These are phyloP conservation scores for Trametes sp. DNA, from an alignment of 1,284 basidiomycete species.

Conservation along the genomic window DNA sequence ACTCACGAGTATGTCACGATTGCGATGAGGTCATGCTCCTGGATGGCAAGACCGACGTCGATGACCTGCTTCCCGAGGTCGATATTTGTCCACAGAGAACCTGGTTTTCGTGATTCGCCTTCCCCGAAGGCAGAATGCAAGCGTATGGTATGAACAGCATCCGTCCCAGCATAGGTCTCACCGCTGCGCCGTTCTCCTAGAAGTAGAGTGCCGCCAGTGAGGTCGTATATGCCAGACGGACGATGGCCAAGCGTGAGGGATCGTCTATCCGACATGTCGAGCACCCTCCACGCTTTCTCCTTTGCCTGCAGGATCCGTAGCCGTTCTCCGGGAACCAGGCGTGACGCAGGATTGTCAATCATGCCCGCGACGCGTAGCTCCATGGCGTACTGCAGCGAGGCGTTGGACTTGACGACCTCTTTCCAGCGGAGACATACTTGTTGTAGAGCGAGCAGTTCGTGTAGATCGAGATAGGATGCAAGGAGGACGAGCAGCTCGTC, in stretches of 20 bases:
- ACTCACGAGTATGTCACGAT: slow-evolving; percentile 47
- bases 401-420: slow-evolving; percentile 37
- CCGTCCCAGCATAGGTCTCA: slow-evolving; percentile 20
- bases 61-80: slow-evolving; percentile 36
- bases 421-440: slow-evolving; percentile 35
- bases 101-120: background rate
- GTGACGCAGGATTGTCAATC: slow-evolving; percentile 40
- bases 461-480: slow-evolving; percentile 37
- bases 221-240: slow-evolving; percentile 50
- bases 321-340: slow-evolving; percentile 38
- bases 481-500: slow-evolving; percentile 46
- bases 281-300: slow-evolving; percentile 35
- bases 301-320: slow-evolving; percentile 37
- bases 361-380: slow-evolving; percentile 41
- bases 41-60: slow-evolving; percentile 52
- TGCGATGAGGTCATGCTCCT: slow-evolving; percentile 56
- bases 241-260: slow-evolving; percentile 19
- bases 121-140: slow-evolving; percentile 17
- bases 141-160: slow-evolving; percentile 21
- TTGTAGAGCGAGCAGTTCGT: slow-evolving; percentile 31
- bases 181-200: slow-evolving; percentile 40
- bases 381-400: slow-evolving; percentile 46
- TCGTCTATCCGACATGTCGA: slow-evolving; percentile 22
- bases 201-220: slow-evolving; percentile 50
- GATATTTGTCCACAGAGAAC: slow-evolving; percentile 43